These are phyloP conservation scores for Tardiomyces digboiensis DNA, from an alignment of 1,139 yeast species.

Conservation along the genomic window DNA sequence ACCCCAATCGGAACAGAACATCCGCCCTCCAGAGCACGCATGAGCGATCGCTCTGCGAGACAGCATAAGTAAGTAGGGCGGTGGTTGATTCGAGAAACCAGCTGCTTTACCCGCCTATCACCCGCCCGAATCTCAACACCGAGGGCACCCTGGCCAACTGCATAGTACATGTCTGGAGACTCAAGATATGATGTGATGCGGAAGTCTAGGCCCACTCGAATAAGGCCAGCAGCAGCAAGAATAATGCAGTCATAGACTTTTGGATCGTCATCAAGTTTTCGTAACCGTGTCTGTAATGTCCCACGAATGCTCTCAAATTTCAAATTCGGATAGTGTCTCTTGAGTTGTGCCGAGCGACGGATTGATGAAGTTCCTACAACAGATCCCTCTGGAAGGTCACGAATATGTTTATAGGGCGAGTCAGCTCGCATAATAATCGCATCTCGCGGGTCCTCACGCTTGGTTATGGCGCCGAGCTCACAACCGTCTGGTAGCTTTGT, in stretches of 20 bases:
- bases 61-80: conserved; percentile 64
- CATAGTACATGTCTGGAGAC: conserved; percentile 85
- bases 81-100: conserved; percentile 58
- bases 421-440: conserved; percentile 75
- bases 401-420: conserved; percentile 51
- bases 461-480: conserved; percentile 76
- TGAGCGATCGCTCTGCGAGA: conserved; percentile 79
- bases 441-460: conserved; percentile 88
- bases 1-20: conserved; percentile 98
- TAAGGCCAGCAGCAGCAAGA: conserved; percentile 87
- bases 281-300: conserved; percentile 70
- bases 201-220: conserved; percentile 57
- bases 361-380: conserved; percentile 93
- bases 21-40: conserved; percentile 92
- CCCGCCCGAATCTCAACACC: conserved; percentile 80
- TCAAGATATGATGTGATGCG: conserved; percentile 59
- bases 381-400: conserved; percentile 75
- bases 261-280: conserved; percentile 65
- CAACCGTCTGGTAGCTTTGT: conserved; percentile 85
- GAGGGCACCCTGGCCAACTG: conserved; percentile 97
- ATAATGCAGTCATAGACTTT: conserved; percentile 66
- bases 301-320: conserved; percentile 80
- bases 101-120: conserved; percentile 47
- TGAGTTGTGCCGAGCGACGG: conserved; percentile 77
- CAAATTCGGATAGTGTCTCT: conserved; percentile 47